Percentiles rank a stretch among this genome's conserved stretches.
phyloP scores from a whole-genome alignment of 2,329 filamentous ascomycete species.

The Diaporthe helianthi region DNA sequence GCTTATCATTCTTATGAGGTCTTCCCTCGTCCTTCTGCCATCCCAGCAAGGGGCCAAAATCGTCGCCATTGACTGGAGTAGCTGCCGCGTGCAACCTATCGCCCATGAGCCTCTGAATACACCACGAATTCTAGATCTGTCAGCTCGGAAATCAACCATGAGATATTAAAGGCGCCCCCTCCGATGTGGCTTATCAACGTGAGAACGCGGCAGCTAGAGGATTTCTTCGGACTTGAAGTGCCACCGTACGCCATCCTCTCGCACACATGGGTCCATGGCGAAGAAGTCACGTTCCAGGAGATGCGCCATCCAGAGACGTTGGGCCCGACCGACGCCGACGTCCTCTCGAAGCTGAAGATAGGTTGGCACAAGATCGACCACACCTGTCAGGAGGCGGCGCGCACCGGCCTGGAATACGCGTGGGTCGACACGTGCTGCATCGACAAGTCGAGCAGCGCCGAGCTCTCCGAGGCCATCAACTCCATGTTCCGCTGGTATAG shows the following conservation, averaged over 20 bases:
- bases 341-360: not conserved
- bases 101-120: not conserved
- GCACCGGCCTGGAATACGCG: constrained; percentile 9
- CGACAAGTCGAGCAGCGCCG: constrained; percentile 32
- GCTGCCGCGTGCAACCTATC: not conserved
- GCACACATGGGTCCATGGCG: constrained; percentile 25
- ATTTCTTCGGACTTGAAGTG: constrained; percentile 13
- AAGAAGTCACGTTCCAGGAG: constrained; percentile 29
- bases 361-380: constrained; percentile 22
- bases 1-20: not conserved
- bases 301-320: not conserved
- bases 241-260: constrained; percentile 28
- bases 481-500: constrained; percentile 33
- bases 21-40: not conserved
- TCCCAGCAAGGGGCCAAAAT: not conserved
- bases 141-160: not conserved
- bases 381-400: constrained; percentile 9
- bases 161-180: not conserved
- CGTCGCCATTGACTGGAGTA: not conserved
- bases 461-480: constrained; percentile 32
- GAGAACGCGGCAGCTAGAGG: constrained; percentile 17
- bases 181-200: constrained; percentile 29
- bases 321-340: not conserved
- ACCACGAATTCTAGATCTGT: not conserved
- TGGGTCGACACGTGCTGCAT: constrained; percentile 35